Evolutionary conservation across 257 asterid genomes (phyloP).

Genomic region (Striga asiatica): DNA sequence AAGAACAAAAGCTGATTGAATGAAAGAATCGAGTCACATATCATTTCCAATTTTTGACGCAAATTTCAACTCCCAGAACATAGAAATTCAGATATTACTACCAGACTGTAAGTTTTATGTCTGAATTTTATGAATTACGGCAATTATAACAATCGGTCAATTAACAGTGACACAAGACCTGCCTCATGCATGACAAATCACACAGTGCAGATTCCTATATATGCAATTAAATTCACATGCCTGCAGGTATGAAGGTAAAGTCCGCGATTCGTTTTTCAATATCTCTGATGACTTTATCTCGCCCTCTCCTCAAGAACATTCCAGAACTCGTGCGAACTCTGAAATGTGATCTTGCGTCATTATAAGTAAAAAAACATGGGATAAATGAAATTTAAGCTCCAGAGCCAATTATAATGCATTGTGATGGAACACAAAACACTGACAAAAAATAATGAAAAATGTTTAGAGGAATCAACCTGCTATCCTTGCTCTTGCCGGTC

Average conservation of each 20-base stretch:
- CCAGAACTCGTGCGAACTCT: slow-evolving; percentile 95
- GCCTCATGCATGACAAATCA: neutral
- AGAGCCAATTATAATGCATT: neutral
- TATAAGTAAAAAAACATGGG: neutral
- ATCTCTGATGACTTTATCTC: slow-evolving; percentile 51
- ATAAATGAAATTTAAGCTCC: neutral
- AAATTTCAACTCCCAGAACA: too few relatives aligned
- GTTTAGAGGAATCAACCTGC: slow-evolving; percentile 48
- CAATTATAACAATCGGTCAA: neutral
- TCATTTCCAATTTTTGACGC: too few relatives aligned
- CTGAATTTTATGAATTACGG: too few relatives aligned
- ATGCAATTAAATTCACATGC: slow-evolving; percentile 35
- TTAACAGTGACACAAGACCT: neutral
- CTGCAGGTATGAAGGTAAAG: slow-evolving; percentile 86
- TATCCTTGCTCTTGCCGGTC: slow-evolving; percentile 79
- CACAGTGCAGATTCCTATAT: neutral
- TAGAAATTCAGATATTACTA: too few relatives aligned
- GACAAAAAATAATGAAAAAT: neutral
- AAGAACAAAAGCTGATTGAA: too few relatives aligned
- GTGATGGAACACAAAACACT: neutral
- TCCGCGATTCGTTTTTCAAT: slow-evolving; percentile 94
- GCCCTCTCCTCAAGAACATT: slow-evolving; percentile 79
- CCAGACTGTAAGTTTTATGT: too few relatives aligned
- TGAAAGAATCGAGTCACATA: too few relatives aligned
- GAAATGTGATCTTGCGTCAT: slow-evolving; percentile 5